Evolutionary conservation across 2,329 filamentous ascomycete genomes (phyloP).

Genomic region (Aureobasidium sp.): DNA sequence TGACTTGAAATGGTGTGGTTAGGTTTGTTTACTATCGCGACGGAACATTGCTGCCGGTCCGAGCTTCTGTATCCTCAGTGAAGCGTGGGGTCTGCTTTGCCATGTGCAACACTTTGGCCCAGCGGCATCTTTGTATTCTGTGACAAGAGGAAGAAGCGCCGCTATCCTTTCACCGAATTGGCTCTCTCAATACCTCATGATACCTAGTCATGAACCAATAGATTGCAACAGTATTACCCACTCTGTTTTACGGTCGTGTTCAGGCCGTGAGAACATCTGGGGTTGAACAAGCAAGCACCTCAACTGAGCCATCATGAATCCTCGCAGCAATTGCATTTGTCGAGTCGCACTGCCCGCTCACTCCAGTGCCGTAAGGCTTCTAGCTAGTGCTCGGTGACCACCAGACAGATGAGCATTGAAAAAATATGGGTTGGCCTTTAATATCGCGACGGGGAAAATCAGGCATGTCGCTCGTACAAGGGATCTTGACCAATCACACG

Average conservation of each 20-base stretch:
- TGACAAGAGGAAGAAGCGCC: too few relatives aligned
- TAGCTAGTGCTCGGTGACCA: neutral
- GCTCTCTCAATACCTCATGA: neutral
- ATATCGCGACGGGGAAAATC: neutral
- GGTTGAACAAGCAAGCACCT: neutral
- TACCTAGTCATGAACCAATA: neutral
- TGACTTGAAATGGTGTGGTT: neutral
- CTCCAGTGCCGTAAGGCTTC: neutral
- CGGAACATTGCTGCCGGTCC: neutral
- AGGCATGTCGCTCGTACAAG: neutral
- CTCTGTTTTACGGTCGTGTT: neutral
- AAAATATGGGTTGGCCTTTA: neutral
- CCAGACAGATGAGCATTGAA: neutral
- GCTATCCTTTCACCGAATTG: too few relatives aligned
- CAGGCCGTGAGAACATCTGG: neutral
- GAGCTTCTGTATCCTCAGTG: neutral
- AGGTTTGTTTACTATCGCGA: conserved; percentile 6
- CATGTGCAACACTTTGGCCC: neutral
- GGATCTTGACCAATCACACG: conserved; percentile 15
- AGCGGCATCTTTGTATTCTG: neutral
- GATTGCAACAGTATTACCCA: too few relatives aligned
- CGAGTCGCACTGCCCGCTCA: neutral
- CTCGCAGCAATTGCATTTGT: neutral
- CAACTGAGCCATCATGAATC: neutral
- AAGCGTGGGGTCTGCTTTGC: neutral